Evolutionary conservation across 1,284 basidiomycete species (phyloP), one percentile per base, ranked within the genome.

Genomic region (Moniliella sp.): DNA sequence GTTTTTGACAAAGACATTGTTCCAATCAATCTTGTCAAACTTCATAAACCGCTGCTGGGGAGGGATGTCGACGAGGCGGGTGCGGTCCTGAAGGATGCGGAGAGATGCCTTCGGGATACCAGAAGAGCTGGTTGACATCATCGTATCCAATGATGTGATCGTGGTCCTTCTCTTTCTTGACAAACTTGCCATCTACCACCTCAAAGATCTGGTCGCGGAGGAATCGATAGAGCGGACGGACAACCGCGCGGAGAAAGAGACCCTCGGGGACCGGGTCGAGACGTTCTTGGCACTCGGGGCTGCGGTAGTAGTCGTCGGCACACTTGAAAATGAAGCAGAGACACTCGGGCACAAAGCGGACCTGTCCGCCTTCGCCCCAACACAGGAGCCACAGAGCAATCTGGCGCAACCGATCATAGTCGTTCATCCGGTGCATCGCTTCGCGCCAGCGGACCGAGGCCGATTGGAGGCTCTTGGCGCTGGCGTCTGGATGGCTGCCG

Each of bases 261-360:
- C 88, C 91, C 53, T 97, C 91, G 0, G 84, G 82, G 0, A 94
- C 83, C 0, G 86, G 75, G 39, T 94, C 88, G 37, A 83, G 68
- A 35, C 83, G 69, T 62, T 75, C 82, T 64, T 97, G 91, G 57
- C 91, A 97, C 60, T 97, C 91, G n/a, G 86, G 77, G 11, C 82
- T 88, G 28, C 88, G 84, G 64, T 99, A 97, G 64, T 94, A 97
- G 65, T 99, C 88, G 62, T 97, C 88, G 15, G 88, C 91, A 57
- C 91, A 97, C 67, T 99, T 94, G 78, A 97, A 97, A 64, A 97
- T 91, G 70, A 93, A 97, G 65, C 84, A 93, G 34, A 94, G 65
- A 55, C 82, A 88, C 62, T 99, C 88, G 15, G 91, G 88, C 26
- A 83, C 73, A 63, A 94, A 99, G n/a, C 91, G 78, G 31, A 97